Conservation (phyloP, 495 filamentous ascomycete species). For the Cenococcum geophilum region DNA sequence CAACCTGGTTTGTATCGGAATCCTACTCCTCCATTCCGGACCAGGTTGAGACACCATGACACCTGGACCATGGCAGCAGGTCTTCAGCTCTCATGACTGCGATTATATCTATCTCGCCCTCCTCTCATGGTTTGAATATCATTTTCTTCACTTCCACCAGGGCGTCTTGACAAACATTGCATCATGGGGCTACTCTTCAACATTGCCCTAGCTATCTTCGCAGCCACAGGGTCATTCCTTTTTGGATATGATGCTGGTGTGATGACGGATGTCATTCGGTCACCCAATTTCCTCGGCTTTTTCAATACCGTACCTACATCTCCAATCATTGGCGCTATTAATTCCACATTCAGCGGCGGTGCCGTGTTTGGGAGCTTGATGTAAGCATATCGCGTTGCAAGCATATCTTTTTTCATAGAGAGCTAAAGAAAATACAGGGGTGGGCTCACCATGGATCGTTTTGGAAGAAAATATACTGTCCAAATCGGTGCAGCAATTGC, state of each 20-base stretch:
- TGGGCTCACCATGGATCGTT: slow-evolving; percentile 46
- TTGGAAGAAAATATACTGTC: slow-evolving; percentile 47
- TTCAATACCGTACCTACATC: slow-evolving; percentile 26
- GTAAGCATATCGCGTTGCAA: slow-evolving; percentile 6
- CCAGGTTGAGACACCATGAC: neutral
- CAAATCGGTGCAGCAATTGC: slow-evolving; percentile 38
- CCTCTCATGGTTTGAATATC: neutral
- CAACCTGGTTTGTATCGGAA: neutral
- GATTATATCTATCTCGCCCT: slow-evolving; percentile 4
- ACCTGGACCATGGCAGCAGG: neutral
- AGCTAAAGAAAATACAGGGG: slow-evolving; percentile 51
- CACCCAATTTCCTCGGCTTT: slow-evolving; percentile 39
- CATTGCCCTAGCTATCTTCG: slow-evolving; percentile 33
- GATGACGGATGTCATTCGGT: slow-evolving; percentile 37
- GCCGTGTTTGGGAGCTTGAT: slow-evolving; percentile 47
- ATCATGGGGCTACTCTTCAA: slow-evolving; percentile 27
- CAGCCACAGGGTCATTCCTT: slow-evolving; percentile 37
- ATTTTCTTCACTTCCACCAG: neutral
- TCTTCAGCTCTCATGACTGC: neutral
- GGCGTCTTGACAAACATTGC: neutral
- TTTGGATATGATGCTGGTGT: slow-evolving; percentile 42
- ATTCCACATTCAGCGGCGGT: slow-evolving; percentile 31
- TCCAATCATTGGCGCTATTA: slow-evolving; percentile 31
- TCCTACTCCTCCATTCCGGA: neutral
- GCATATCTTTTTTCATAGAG: neutral